A percentile compares a stretch with the other conserved stretches of the same genome.
These are phyloP conservation scores for Corymbia calophylla DNA, from an alignment of 441 rosid species.

Conservation along the genomic window DNA sequence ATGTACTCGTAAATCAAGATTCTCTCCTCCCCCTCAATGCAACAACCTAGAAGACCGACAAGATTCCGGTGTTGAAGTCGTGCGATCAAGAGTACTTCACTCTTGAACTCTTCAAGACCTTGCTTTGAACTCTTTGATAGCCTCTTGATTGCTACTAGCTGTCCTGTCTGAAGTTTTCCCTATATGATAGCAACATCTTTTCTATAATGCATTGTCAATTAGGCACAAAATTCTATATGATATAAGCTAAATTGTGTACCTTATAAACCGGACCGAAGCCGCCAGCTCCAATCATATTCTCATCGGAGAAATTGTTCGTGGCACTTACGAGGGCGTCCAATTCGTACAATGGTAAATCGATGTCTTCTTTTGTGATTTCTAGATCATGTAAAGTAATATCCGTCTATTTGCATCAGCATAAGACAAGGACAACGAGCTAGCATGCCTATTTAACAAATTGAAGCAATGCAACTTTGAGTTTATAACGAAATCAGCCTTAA, in stretches of 20 bases:
- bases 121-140: background rate
- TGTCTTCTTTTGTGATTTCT: background rate
- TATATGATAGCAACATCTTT: background rate
- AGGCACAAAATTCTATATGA: too few relatives aligned
- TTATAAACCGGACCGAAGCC: conserved; percentile 3
- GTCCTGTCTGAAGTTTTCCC: background rate
- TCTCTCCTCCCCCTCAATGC: background rate
- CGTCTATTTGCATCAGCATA: background rate
- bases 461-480: background rate
- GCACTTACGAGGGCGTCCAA: background rate
- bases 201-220: too few relatives aligned
- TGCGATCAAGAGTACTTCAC: background rate
- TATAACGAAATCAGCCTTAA: background rate
- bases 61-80: background rate
- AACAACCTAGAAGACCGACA: background rate
- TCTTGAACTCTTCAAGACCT: background rate
- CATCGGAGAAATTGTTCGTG: background rate
- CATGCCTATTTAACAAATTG: background rate
- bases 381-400: background rate
- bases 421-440: background rate
- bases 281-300: conserved; percentile 3
- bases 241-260: background rate
- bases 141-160: background rate
- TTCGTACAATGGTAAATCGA: background rate
- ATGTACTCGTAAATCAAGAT: background rate